Base-by-base conservation (phyloP, 2,329 filamentous ascomycete species). In the Trichophyton rubrum region DNA sequence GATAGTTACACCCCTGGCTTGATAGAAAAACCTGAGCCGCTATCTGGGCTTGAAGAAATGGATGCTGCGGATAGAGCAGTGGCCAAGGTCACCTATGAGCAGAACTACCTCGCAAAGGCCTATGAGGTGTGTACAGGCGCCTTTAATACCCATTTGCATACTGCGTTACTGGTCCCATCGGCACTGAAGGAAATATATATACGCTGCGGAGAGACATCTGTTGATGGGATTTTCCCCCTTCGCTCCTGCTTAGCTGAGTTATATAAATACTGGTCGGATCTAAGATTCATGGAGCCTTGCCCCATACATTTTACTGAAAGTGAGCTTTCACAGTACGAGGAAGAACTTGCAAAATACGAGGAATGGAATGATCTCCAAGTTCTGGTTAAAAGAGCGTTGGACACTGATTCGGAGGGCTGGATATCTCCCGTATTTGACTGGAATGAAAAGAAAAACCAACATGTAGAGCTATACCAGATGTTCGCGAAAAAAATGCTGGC, bases 381-480 rank as follows among this genome's bases (percentile, higher is more conserved):
- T 20, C 20, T 38, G n/a, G 27, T 56, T n/a, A 56, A 56, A 38
- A 56, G 20, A 20, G 53, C 53, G 7, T 38, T 40, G 9, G 53
- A 56, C 53, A 56, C 53, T 27, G 53, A 56, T 56, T 17, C 53
- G 20, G 53, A 56, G 6, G 53, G 53, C 3, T 56, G 53, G 53
- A 24, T 56, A 35, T 56, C 35, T 11, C 53, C 53, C 1, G 30
- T 11, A 40, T 40, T 38, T 38, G 27, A 56, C 11, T 38, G 9
- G 6, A 24, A 56, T 20, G 53, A 56, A 40, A 20, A 22, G 22
- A 24, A 17, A 30, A 22, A 1, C 3, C 51, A 40, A 35, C 33
- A 38, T n/a, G 4, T 20, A 38, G 27, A 51, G 45, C 11, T 51
- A 24, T 51, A 27, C 45, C 20, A 51, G 22, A 5, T 51, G 13